Conservation (phyloP, 192 early-diverging fungal species). For the Backusella sp. region DNA sequence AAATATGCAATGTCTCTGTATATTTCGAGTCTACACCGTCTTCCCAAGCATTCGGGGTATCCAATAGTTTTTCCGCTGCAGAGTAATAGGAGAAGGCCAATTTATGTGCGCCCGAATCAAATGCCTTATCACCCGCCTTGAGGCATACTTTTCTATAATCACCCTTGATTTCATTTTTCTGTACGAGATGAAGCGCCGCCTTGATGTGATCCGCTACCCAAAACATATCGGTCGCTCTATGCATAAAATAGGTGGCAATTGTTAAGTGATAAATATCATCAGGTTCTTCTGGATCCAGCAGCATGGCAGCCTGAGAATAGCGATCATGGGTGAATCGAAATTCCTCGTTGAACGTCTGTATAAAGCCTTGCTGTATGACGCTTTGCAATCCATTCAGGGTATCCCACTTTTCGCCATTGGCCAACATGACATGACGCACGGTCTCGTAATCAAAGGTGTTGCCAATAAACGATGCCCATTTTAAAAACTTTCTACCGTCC, state of each 20-base stretch:
- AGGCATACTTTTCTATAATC: conserved; percentile 19
- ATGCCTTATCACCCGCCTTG: conserved; percentile 28
- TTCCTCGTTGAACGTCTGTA: conserved; percentile 29
- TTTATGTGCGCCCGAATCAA: conserved; percentile 24
- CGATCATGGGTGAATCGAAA: conserved; percentile 32
- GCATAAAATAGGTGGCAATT: conserved; percentile 28
- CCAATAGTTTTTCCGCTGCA: conserved; percentile 15
- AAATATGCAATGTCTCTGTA: conserved; percentile 30
- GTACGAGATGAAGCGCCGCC: conserved; percentile 21
- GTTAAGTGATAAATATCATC: conserved; percentile 22
- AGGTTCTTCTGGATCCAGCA: not conserved
- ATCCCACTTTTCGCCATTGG: conserved; percentile 3
- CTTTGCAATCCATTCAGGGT: conserved; percentile 29
- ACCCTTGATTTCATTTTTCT: conserved; percentile 18
- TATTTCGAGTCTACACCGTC: conserved; percentile 27
- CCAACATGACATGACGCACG: conserved; percentile 24
- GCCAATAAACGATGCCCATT: conserved; percentile 39
- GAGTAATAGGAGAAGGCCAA: conserved; percentile 29
- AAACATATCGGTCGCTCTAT: conserved; percentile 21
- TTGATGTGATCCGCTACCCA: conserved; percentile 36
- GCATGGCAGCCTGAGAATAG: conserved; percentile 35
- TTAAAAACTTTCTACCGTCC: conserved; percentile 30
- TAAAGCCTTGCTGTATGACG: conserved; percentile 29
- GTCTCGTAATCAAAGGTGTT: conserved; percentile 32
- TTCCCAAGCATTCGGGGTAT: conserved; percentile 18